Evolutionary conservation across 345 rosid species (phyloP).

Genomic region (Euphorbia tirucalli): DNA sequence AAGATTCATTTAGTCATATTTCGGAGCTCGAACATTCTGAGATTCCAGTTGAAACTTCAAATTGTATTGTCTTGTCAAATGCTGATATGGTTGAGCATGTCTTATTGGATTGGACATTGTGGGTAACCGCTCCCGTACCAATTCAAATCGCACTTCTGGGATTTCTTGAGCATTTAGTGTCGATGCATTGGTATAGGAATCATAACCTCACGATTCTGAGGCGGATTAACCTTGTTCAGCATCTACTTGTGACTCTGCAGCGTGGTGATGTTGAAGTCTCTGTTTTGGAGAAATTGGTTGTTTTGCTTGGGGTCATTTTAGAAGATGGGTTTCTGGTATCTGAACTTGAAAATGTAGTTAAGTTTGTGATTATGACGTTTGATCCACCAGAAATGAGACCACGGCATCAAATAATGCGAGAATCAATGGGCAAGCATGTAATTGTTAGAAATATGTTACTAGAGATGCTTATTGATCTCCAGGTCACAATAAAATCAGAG

Average conservation of each 20-base stretch:
- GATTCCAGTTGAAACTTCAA: constrained; percentile 77
- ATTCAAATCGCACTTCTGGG: constrained; percentile 92
- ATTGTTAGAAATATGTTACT: constrained; percentile 97
- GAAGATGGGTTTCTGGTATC: constrained; percentile 96
- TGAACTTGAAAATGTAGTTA: constrained; percentile 94
- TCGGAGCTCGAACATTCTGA: constrained; percentile 93
- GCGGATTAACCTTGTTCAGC: constrained; percentile 92
- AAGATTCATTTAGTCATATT: constrained; percentile 86
- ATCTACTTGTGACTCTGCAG: constrained; percentile 90
- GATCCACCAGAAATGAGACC: constrained; percentile 91
- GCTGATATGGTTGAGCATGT: constrained; percentile 99
- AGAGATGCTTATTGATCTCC: constrained; percentile 99
- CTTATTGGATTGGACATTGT: constrained; percentile 96
- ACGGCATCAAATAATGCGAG: constrained; percentile 62
- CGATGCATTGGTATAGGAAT: constrained; percentile 99
- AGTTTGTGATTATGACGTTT: constrained; percentile 96
- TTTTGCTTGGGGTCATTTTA: constrained; percentile 92
- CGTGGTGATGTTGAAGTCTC: constrained; percentile 99
- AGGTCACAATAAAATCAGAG: constrained; percentile 90
- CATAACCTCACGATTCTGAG: constrained; percentile 96
- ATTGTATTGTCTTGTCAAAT: constrained; percentile 94
- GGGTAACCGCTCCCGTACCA: constrained; percentile 91
- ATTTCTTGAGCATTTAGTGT: constrained; percentile 96
- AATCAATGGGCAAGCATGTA: constrained; percentile 95
- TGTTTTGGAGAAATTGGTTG: constrained; percentile 93